These are phyloP conservation scores for Tulasnella sp. DNA, from an alignment of 768 basidiomycete genomes.

Conservation along the genomic window DNA sequence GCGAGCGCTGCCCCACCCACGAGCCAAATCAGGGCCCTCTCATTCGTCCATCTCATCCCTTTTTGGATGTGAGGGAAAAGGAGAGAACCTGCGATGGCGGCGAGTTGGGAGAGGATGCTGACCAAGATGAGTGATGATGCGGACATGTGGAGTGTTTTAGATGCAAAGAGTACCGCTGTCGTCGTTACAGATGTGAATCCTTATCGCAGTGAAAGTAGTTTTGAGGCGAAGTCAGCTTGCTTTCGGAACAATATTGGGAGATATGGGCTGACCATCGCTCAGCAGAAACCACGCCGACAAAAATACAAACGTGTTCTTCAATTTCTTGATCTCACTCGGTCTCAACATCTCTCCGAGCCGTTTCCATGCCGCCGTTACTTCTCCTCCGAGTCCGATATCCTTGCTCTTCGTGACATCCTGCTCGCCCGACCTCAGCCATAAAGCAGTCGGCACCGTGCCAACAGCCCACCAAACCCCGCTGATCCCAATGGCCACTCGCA, in stretches of 20 bases:
- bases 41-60: slow-evolving; percentile 51
- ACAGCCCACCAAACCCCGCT: slow-evolving; percentile 85
- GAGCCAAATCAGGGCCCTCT: slow-evolving; percentile 52
- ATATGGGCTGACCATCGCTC: slow-evolving; percentile 56
- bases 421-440: slow-evolving; percentile 51
- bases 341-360: slow-evolving; percentile 64
- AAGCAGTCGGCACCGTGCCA: slow-evolving; percentile 66
- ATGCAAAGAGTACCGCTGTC: slow-evolving; percentile 85
- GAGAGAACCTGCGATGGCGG: slow-evolving; percentile 80
- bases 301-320: slow-evolving; percentile 80
- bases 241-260: too few species aligned
- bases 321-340: slow-evolving; percentile 57
- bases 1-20: slow-evolving; percentile 56
- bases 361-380: slow-evolving; percentile 64
- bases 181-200: slow-evolving; percentile 90
- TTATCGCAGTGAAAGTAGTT: slow-evolving; percentile 25
- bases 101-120: slow-evolving; percentile 62
- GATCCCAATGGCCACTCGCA: slow-evolving; percentile 73
- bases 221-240: neutral
- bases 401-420: slow-evolving; percentile 3
- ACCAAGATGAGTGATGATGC: slow-evolving; percentile 68
- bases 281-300: slow-evolving; percentile 91
- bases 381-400: slow-evolving; percentile 22
- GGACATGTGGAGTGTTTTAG: slow-evolving; percentile 75
- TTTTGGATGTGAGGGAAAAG: slow-evolving; percentile 67